phyloP scores from a whole-genome alignment of 352 stramenopile species.

The Albugo laibachii region DNA sequence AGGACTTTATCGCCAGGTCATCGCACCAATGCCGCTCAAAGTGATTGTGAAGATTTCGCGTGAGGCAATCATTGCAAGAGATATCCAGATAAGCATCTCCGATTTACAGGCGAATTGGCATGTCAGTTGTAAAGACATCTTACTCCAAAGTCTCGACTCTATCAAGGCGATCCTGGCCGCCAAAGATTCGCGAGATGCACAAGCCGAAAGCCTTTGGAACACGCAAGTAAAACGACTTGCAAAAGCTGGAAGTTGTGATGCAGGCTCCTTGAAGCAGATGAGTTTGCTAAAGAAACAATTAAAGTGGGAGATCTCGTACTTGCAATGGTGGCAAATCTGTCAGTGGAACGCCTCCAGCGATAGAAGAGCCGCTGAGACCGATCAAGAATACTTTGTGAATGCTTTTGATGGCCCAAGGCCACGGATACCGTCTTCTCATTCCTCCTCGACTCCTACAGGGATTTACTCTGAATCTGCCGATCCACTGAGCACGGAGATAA shows the following conservation, averaged over 20 bases:
- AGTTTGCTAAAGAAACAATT: conserved; percentile 21
- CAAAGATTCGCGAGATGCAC: not conserved
- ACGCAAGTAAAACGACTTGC: not conserved
- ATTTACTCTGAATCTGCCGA: no score
- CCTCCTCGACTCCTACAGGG: no score
- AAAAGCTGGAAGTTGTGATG: not conserved
- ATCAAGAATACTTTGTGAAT: no score
- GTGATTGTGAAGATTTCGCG: conserved; percentile 35
- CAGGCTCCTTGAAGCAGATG: conserved; percentile 20
- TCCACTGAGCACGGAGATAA: no score
- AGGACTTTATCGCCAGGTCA: conserved; percentile 37
- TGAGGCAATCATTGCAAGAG: conserved; percentile 16
- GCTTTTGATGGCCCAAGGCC: no score
- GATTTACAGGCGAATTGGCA: conserved; percentile 27
- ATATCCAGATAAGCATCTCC: conserved; percentile 33
- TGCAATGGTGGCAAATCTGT: conserved; percentile 35
- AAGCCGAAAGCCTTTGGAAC: not conserved
- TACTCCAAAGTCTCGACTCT: conserved; percentile 3
- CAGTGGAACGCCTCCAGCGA: conserved; percentile 28
- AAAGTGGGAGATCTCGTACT: conserved; percentile 36
- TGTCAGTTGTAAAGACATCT: conserved; percentile 31
- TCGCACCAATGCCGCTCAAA: conserved; percentile 33
- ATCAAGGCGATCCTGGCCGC: not conserved
- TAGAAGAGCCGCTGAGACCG: conserved; percentile 10
- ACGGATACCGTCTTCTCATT: no score